Conservation (phyloP, 2,329 filamentous ascomycete genomes). For the Hypocrella siamensis region DNA sequence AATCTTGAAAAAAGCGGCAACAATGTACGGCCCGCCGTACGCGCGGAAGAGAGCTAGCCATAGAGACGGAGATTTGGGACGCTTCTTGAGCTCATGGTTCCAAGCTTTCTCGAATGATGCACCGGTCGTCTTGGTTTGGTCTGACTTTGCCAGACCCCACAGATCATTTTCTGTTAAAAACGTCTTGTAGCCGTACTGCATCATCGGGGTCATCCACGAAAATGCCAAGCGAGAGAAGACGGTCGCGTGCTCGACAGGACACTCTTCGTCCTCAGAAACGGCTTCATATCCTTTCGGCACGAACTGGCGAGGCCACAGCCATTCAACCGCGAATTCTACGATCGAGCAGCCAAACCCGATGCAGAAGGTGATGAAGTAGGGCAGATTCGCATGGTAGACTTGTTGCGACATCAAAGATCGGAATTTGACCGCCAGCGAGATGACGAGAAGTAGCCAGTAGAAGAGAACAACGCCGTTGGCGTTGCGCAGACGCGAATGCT, state of each 20-base stretch:
- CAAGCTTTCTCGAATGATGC: conserved; percentile 58
- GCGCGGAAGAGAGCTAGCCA: conserved; percentile 76
- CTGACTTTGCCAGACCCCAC: conserved; percentile 73
- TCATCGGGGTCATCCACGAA: conserved; percentile 97
- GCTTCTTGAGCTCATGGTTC: conserved; percentile 54
- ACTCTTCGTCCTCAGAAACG: conserved; percentile 44
- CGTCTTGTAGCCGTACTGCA: conserved; percentile 85
- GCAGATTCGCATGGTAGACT: conserved; percentile 45
- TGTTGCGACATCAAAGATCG: conserved; percentile 72
- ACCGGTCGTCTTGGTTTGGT: conserved; percentile 64
- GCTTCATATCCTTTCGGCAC: conserved; percentile 37
- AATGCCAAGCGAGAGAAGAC: conserved; percentile 91
- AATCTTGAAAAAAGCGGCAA: conserved; percentile 77
- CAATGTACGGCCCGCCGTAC: conserved; percentile 71
- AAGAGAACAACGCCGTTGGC: conserved; percentile 80
- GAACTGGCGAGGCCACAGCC: conserved; percentile 67
- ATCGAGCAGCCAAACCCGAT: conserved; percentile 54
- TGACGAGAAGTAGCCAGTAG: conserved; percentile 79
- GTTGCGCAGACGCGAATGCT: conserved; percentile 69
- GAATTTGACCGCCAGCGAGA: conserved; percentile 67
- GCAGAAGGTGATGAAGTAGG: conserved; percentile 67
- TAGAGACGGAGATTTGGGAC: conserved; percentile 46
- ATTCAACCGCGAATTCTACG: conserved; percentile 64
- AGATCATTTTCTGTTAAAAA: conserved; percentile 90
- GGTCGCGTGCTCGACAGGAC: conserved; percentile 77